These are phyloP conservation scores for Deinandra increscens DNA, from an alignment of 129 eudicot species.

Conservation along the genomic window DNA sequence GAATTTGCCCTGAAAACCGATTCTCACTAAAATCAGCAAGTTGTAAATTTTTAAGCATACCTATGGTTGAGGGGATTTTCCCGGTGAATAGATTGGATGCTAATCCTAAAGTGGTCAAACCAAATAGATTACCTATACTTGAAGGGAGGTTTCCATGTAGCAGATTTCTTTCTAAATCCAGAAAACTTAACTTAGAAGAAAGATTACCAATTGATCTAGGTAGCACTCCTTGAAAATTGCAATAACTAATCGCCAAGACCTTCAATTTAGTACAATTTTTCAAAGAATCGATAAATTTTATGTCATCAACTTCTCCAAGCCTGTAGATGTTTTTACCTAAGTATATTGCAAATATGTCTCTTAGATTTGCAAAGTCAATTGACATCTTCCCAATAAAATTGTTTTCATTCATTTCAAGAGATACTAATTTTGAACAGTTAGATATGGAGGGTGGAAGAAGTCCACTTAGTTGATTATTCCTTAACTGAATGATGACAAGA, in stretches of 20 bases:
- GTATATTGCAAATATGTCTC: neutral
- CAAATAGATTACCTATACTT: constrained; percentile 7
- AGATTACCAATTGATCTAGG: constrained; percentile 22
- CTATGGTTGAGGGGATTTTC: constrained; percentile 1
- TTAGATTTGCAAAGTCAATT: neutral
- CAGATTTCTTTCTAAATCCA: neutral
- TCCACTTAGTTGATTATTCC: constrained; percentile 12
- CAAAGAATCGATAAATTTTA: constrained; percentile 17
- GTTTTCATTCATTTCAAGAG: neutral
- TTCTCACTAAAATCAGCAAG: neutral
- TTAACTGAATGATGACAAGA: neutral
- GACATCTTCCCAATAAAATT: constrained; percentile 24
- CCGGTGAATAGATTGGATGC: neutral
- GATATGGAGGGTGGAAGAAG: constrained; percentile 22
- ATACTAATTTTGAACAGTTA: neutral
- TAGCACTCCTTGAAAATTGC: neutral
- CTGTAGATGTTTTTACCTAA: neutral
- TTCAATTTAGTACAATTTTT: constrained; percentile 20
- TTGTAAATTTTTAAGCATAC: constrained; percentile 15
- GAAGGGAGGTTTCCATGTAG: constrained; percentile 27
- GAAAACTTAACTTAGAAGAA: neutral
- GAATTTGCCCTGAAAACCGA: constrained; percentile 3
- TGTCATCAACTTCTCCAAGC: constrained; percentile 10
- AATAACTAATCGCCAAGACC: neutral
- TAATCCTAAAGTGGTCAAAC: neutral